Base-by-base conservation (phyloP, 306 rosid genomes). In the Sicyos baderoa region DNA sequence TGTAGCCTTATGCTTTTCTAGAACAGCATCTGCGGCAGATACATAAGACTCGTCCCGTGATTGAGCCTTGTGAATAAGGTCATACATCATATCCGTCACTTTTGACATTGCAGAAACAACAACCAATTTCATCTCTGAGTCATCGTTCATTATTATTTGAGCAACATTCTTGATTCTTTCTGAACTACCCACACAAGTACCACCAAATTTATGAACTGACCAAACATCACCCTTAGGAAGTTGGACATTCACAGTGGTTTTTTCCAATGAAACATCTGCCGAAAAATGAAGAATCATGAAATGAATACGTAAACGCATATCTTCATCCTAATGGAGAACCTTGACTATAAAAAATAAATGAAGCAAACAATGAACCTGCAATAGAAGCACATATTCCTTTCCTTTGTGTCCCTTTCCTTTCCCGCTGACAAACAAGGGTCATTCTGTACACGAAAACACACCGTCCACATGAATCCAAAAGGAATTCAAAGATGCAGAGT, bases 141-240 rank as follows among this genome's bases (percentile, higher is more conserved):
- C 87, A 75, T 93, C 99, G 11, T 40, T 82, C 10, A 90, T 40
- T 80, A 93, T 61, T 68, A 93, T 82, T 56, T 93, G 80, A 0
- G 82, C 97, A 69, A 93, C 97, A 80, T 84, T 90, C 71, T 85
- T 84, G 50, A 93, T 90, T 80, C 99, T 90, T 18, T 85, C 86
- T 0, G 99, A 75, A 76, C 67, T 90, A 73, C 94, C 99, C 75
- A 93, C 87, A 70, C 99, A 93, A 8, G 99, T 93, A 68, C 99
- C 99, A 37, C 99, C 99, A 81, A 93, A 93, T 66, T 93, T 93
- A 79, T 93, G 99, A 48, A 93, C 89, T 19, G 99, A 88, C 99
- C 99, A 93, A 51, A 74, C 74, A 63, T 84, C 97, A 69, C 94
- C 97, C 74, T 76, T 88, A 10, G 83, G 80, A 58, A 90, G 86